These are phyloP conservation scores for Inonotus obliquus DNA, from an alignment of 1,284 basidiomycete genomes.

Conservation along the genomic window DNA sequence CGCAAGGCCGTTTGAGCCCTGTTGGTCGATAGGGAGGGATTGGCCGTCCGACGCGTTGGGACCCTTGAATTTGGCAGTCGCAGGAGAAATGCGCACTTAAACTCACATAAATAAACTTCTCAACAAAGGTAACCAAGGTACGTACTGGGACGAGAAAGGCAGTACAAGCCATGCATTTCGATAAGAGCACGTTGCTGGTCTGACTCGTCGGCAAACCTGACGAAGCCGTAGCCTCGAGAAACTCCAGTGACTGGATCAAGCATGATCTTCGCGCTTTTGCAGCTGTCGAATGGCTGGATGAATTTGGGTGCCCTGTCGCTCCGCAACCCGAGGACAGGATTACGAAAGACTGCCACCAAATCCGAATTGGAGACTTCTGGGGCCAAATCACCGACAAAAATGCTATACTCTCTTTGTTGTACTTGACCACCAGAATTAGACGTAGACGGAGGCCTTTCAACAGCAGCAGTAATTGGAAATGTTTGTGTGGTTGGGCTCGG, in stretches of 20 bases:
- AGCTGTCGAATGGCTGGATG: conserved; percentile 80
- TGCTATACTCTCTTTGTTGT: conserved; percentile 76
- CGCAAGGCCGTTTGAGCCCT: conserved; percentile 23
- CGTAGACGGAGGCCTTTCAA: conserved; percentile 22
- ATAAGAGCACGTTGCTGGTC: conserved; percentile 85
- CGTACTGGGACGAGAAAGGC: conserved; percentile 79
- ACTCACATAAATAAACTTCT: background rate
- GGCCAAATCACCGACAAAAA: conserved; percentile 87
- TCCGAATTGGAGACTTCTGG: conserved; percentile 89
- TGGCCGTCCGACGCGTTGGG: conserved; percentile 37
- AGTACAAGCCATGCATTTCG: conserved; percentile 87
- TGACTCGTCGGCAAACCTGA: conserved; percentile 80
- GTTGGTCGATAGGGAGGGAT: background rate
- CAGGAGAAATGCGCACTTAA: conserved; percentile 82
- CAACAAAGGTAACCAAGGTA: conserved; percentile 18
- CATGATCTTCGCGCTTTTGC: conserved; percentile 93
- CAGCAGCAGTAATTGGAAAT: conserved; percentile 31
- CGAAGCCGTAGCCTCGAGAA: conserved; percentile 88
- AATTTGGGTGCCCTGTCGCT: conserved; percentile 80
- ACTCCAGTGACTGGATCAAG: conserved; percentile 83
- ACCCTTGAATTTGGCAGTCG: conserved; percentile 81
- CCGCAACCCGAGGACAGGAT: conserved; percentile 75
- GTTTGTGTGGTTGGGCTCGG: conserved; percentile 36
- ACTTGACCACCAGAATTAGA: conserved; percentile 22
- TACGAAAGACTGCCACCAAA: conserved; percentile 82